Evolutionary conservation across 192 early-diverging fungal species (phyloP).

Genomic region (Coemansia biformis): DNA sequence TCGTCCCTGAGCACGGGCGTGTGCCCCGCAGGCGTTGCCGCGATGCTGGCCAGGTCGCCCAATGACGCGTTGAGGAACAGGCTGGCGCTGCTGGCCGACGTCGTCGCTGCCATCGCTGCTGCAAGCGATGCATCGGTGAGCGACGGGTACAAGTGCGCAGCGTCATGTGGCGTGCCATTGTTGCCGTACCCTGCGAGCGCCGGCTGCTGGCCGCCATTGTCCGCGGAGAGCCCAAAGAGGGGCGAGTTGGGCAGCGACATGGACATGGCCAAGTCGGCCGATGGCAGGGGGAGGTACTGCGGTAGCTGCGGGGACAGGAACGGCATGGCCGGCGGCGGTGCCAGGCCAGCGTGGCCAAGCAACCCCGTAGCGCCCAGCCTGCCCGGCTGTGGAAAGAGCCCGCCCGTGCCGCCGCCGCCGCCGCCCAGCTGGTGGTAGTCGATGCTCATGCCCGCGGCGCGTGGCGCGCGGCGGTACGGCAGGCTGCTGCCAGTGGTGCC

Average conservation of each 20-base stretch:
- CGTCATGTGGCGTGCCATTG: slow-evolving; percentile 22
- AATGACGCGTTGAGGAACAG: slow-evolving; percentile 2
- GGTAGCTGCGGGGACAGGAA: slow-evolving; percentile 37
- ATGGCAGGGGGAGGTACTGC: slow-evolving; percentile 10
- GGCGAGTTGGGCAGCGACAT: slow-evolving; percentile 46
- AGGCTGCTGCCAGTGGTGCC: neutral
- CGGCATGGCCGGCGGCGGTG: slow-evolving; percentile 4
- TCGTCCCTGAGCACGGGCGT: slow-evolving; percentile 4
- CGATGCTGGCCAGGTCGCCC: slow-evolving; percentile 8
- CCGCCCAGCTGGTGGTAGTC: no score
- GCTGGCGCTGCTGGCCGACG: no score
- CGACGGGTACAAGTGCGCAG: slow-evolving; percentile 27
- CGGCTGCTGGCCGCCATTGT: slow-evolving; percentile 5
- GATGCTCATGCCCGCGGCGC: neutral
- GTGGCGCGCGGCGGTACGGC: slow-evolving; percentile 22
- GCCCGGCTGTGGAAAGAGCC: neutral
- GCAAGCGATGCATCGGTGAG: slow-evolving; percentile 31
- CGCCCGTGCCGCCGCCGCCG: neutral
- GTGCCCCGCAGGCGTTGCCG: neutral
- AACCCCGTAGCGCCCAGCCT: neutral
- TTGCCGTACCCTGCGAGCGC: neutral
- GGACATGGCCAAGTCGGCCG: slow-evolving; percentile 29
- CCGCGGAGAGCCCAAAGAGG: slow-evolving; percentile 23
- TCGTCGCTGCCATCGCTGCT: slow-evolving; percentile 3
- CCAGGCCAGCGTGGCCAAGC: neutral